Evolutionary conservation across 2,329 filamentous ascomycete species (phyloP), one percentile per base, ranked within the genome.

Genomic region (Ophiostoma sp.): DNA sequence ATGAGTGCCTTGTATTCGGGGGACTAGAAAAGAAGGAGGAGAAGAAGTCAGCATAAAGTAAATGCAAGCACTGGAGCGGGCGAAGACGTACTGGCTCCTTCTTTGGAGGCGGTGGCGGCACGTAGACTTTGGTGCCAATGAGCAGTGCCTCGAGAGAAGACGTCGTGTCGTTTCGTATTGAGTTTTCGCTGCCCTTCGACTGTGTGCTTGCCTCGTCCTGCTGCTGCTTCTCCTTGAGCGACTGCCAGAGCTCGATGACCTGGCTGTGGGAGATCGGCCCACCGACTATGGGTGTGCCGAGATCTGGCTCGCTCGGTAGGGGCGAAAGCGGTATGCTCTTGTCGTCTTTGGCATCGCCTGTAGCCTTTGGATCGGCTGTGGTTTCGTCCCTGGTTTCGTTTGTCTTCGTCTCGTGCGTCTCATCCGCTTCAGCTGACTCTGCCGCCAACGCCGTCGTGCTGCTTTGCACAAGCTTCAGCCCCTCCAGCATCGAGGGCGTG

Each of bases 1-100:
- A 98, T 98, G 1, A 97, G 82, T 6, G 89, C 89, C 77, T 92
- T 91, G 80, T 94, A 98, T 79, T 96, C 90, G 7, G 87, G 81
- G 0, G 89, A 89, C 87, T 96, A 70, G 44, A 27, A 7, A 14
- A 27, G 27, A 2, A 27, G 27, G 27, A 27, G 27, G 27, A 27
- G 27, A 2, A 27, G 4, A 16, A 7, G n/a, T 11, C 45, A 42
- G 1, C 12, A 64, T 38, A 47, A 38, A 40, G 18, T 7, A 38
- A 12, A 14, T 41, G 6, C 8, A 41, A 42, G 12, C 0, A 3
- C 18, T 18, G n/a, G 12, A 4, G n/a, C 1, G 3, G 6, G 38
- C 16, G 27, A 6, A 41, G 4, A 80, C 86, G 71, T 80, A 94
- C 91, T 12, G 89, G 90, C 75, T 93, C 88, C 2, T 87, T 84